Evolutionary conservation across 164 flowering plant species (phyloP), one percentile per base, ranked within the genome.

Genomic region (Vitis rotundifolia): DNA sequence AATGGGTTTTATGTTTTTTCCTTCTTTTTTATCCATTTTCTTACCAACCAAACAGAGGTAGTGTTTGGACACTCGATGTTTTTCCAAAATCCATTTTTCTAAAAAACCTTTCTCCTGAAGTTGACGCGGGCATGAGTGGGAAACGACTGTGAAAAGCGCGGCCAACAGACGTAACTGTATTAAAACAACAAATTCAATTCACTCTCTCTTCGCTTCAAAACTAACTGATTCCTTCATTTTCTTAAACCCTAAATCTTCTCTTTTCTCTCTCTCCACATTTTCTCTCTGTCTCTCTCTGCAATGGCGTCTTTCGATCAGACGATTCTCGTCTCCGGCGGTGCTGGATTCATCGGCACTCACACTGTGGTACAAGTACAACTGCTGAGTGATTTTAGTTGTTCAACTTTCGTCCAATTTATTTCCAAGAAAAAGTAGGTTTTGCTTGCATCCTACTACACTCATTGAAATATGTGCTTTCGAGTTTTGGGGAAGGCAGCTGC

Each of bases 301-400:
- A 81, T 79, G 83, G 81, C 71, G 47, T 63, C 64, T 49, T 19
- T 59, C 9, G 73, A 72, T 31, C 71, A 76, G 71, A 78, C 68
- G 29, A 82, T 90, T 51, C 80, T 94, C 15, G 97, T 94, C 3
- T 91, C 97, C 14, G 98, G 98, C 5, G 98, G 98, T 0, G 98
- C 98, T 52, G 98, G 98, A 0, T 93, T 90, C 77, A 93, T 93
- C 51, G 98, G 97, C 19, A 84, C 87, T 44, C 98, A 93, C 84
- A 90, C 95, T 26, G 96, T 85, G 22, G 82, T 93, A 54, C 26
- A 22, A 22, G 26, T 22, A 22, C 94, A 91, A 86, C 91, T 93
- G 9, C 83, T 93, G 47, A 74, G 77, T 11, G 83, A 22, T 22
- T 22, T 22, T 22, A 22, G 26, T 22, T 22, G 26, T 22, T 22